Evolutionary conservation across 148 eudicot genomes (phyloP), one percentile per base, ranked within the genome.

Genomic region (Diospyros lotus): DNA sequence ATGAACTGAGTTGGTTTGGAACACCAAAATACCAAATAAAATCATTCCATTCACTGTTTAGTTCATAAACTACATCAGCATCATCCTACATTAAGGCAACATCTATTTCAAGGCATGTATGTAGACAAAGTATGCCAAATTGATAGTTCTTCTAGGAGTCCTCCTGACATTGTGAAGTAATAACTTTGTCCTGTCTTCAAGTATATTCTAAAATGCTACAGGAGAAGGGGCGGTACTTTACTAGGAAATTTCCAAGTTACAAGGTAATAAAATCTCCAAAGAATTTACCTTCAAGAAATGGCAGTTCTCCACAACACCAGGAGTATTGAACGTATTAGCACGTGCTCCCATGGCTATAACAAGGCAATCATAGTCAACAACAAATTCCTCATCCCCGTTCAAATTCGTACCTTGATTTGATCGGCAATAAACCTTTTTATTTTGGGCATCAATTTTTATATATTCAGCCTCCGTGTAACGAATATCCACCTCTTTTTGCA

Each of bases 331-430:
- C 45, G 82, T 82, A 68, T 82, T 82, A 69, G 76, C 50, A 42
- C 85, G 82, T 12, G 82, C 85, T 62, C 85, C 85, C 58, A 82
- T 73, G 6, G 85, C 85, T 58, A 82, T 70, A 8, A 82, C 80
- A 56, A 82, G 80, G 55, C 79, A 82, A 71, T 82, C 85, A 64
- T 82, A 82, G 28, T 82, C 82, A 11, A 82, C 74, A 62, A n/a
- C 73, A 68, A 82, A 77, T 73, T 82, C 77, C 59, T 66, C 78
- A 18, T 42, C 58, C 44, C 75, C 75, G 12, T 69, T 46, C 44
- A 73, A 28, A 62, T 82, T 82, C 51, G 40, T 65, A 17, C 50
- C 77, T 75, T 79, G 82, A 65, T 10, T 58, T 18, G 85, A 50
- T 48, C 64, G 79, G 64, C 85, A 82, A 42, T 76, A 69, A 15